Conservation (phyloP, 106 monocot species). For the Narthecium ossifragum region DNA sequence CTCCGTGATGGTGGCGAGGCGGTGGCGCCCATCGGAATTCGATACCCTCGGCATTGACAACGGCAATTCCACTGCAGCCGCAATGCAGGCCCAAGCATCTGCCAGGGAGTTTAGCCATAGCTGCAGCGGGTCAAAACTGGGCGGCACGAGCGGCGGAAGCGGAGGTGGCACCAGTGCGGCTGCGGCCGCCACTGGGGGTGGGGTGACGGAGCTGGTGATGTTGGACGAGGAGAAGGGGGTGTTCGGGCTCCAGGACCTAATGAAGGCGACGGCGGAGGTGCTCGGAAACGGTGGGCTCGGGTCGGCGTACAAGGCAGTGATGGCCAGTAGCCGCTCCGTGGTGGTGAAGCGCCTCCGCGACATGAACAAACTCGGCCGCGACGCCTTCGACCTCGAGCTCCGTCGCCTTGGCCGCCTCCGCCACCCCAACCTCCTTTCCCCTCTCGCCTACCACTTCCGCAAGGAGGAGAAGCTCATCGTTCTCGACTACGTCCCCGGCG, state of each 20-base stretch:
- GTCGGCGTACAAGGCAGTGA: conserved; percentile 63
- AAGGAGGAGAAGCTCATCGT: conserved; percentile 75
- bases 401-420: conserved; percentile 41
- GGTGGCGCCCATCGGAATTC: too few relatives aligned
- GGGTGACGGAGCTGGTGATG: conserved; percentile 25
- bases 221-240: conserved; percentile 47
- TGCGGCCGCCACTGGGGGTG: background rate
- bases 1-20: conserved; percentile 1
- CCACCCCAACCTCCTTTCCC: conserved; percentile 70
- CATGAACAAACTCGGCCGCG: conserved; percentile 48
- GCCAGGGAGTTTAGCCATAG: background rate
- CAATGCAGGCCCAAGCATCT: too few relatives aligned
- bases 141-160: background rate
- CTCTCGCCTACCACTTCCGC: conserved; percentile 63
- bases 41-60: conserved; percentile 15
- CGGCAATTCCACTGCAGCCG: background rate
- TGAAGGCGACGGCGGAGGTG: conserved; percentile 93
- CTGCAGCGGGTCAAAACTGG: background rate
- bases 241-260: conserved; percentile 57
- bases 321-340: conserved; percentile 31
- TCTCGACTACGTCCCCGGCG: conserved; percentile 60
- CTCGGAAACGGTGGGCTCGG: conserved; percentile 67
- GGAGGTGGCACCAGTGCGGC: background rate
- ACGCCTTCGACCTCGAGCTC: conserved; percentile 67
- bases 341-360: conserved; percentile 73